These are phyloP conservation scores for Scedosporium aurantiacum DNA, from an alignment of 2,329 filamentous ascomycete genomes.

Conservation along the genomic window DNA sequence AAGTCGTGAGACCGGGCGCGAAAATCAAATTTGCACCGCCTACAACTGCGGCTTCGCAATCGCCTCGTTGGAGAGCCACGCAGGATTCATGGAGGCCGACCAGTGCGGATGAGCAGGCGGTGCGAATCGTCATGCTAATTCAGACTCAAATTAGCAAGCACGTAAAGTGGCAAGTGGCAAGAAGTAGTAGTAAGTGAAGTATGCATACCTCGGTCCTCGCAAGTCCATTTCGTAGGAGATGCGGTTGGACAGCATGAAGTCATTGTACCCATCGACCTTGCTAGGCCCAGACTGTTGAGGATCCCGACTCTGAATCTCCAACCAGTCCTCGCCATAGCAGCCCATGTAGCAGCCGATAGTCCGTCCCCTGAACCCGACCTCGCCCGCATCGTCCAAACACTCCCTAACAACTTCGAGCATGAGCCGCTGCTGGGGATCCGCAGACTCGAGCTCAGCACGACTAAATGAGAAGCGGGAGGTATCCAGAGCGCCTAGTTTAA, in stretches of 20 bases:
- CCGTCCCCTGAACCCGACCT: neutral
- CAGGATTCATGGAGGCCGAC: conserved; percentile 21
- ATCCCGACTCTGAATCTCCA: neutral
- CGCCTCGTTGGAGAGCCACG: conserved; percentile 15
- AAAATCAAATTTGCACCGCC: conserved; percentile 22
- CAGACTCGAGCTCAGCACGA: conserved; percentile 11
- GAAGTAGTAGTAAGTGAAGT: neutral
- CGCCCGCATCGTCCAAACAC: conserved; percentile 9
- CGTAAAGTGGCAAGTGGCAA: neutral
- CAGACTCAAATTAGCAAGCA: neutral
- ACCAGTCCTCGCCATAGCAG: conserved; percentile 10
- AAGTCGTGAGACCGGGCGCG: conserved; percentile 15
- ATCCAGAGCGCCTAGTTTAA: conserved; percentile 17
- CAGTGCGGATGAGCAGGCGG: conserved; percentile 25
- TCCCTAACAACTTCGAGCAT: conserved; percentile 18
- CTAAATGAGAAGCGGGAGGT: conserved; percentile 20
- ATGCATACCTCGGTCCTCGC: conserved; percentile 19
- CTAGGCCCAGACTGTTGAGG: neutral
- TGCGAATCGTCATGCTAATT: conserved; percentile 19
- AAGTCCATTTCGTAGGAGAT: conserved; percentile 22
- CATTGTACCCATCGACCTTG: conserved; percentile 11
- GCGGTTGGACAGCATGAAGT: conserved; percentile 20
- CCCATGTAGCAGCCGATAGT: conserved; percentile 11
- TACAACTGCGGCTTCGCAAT: conserved; percentile 20
- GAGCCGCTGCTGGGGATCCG: conserved; percentile 21